Percentiles rank a stretch among this genome's conserved stretches.
Conservation (phyloP, 2,329 filamentous ascomycete species). For the Exophiala xenobiotica region DNA sequence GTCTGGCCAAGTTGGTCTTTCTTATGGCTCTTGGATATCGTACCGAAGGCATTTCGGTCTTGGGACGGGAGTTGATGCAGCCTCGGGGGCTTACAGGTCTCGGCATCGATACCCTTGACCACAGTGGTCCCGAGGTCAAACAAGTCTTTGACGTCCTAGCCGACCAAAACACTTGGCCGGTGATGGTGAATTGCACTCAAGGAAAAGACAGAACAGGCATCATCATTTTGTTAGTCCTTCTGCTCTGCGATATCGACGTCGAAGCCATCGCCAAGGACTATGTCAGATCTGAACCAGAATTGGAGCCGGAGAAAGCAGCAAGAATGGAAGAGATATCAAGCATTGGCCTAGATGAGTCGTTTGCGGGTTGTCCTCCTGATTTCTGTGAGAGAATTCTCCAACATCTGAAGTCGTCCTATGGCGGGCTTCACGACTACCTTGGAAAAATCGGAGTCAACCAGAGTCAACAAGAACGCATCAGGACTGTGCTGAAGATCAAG, state of each 20-base stretch:
- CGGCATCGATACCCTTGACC: slow-evolving; percentile 66
- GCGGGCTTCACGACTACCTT: slow-evolving; percentile 66
- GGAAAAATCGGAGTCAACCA: slow-evolving; percentile 59
- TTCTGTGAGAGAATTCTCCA: slow-evolving; percentile 61
- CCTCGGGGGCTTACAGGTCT: slow-evolving; percentile 70
- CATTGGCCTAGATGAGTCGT: slow-evolving; percentile 72
- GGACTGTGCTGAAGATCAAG: slow-evolving; percentile 15
- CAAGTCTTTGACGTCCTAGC: slow-evolving; percentile 67
- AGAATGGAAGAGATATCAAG: slow-evolving; percentile 66
- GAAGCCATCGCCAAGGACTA: slow-evolving; percentile 70
- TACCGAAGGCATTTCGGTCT: slow-evolving; percentile 65
- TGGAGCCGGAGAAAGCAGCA: slow-evolving; percentile 61
- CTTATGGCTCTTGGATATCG: slow-evolving; percentile 68
- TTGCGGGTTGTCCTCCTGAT: slow-evolving; percentile 63
- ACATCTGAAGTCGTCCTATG: slow-evolving; percentile 63
- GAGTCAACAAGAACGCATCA: slow-evolving; percentile 43
- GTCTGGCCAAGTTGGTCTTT: slow-evolving; percentile 60
- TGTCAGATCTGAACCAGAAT: slow-evolving; percentile 59
- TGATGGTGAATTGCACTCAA: slow-evolving; percentile 80
- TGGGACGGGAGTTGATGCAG: slow-evolving; percentile 69
- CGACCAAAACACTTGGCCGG: slow-evolving; percentile 55
- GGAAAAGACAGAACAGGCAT: slow-evolving; percentile 84
- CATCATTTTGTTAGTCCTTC: slow-evolving; percentile 64
- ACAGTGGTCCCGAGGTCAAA: slow-evolving; percentile 64
- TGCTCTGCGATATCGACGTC: slow-evolving; percentile 54